Evolutionary conservation across 148 eudicot species (phyloP).

Genomic region (Arbutus unedo): DNA sequence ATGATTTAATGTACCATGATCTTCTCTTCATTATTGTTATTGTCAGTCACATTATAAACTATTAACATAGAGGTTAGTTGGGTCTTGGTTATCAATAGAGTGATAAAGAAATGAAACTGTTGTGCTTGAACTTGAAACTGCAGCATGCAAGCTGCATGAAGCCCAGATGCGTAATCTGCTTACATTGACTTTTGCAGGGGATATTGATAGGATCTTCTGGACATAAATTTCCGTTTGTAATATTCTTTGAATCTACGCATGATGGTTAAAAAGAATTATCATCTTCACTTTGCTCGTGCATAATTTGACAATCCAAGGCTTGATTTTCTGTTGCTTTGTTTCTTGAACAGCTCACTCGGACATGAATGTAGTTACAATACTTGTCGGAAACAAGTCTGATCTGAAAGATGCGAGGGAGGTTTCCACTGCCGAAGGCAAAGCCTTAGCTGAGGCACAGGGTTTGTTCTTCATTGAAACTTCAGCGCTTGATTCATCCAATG

Average conservation of each 20-base stretch:
- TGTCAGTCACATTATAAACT: neutral
- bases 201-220: neutral
- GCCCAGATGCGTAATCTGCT: neutral
- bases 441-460: slow-evolving; percentile 75
- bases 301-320: neutral
- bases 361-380: slow-evolving; percentile 94
- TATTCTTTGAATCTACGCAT: neutral
- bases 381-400: slow-evolving; percentile 89
- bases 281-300: neutral
- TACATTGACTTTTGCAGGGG: neutral
- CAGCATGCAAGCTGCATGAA: neutral
- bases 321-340: slow-evolving; percentile 11
- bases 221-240: neutral
- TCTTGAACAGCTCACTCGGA: slow-evolving; percentile 81
- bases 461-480: slow-evolving; percentile 91
- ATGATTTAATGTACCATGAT: neutral
- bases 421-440: slow-evolving; percentile 76
- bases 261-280: neutral
- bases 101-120: neutral
- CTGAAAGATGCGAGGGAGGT: slow-evolving; percentile 86
- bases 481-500: slow-evolving; percentile 88
- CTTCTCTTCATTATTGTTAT: neutral
- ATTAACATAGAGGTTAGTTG: neutral
- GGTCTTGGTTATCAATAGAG: no score
- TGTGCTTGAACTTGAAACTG: neutral